These are phyloP conservation scores for Penicillium olsonii DNA, from an alignment of 2,329 filamentous ascomycete species.

Conservation along the genomic window DNA sequence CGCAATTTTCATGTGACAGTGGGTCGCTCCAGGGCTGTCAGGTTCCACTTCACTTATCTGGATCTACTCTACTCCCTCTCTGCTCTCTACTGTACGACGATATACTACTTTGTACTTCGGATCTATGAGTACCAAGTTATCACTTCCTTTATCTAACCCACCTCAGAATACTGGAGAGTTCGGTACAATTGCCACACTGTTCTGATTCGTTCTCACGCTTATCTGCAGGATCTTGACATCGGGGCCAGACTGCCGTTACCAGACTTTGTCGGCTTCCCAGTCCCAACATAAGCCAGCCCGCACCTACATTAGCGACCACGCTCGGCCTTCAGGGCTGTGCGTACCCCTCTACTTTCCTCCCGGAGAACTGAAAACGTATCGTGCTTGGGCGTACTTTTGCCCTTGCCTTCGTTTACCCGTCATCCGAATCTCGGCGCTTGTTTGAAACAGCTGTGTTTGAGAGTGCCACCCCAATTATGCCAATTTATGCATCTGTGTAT, in stretches of 20 bases:
- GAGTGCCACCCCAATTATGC: neutral
- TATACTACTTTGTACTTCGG: neutral
- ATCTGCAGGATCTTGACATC: constrained; percentile 1
- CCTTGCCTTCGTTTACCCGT: neutral
- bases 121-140: neutral
- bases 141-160: neutral
- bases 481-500: neutral
- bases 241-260: neutral
- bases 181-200: too few relatives aligned
- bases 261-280: neutral
- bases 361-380: constrained; percentile 4
- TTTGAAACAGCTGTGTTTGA: constrained; percentile 2
- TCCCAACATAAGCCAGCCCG: neutral
- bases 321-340: constrained; percentile 9
- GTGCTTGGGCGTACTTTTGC: neutral
- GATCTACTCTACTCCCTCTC: neutral
- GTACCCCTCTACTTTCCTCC: neutral
- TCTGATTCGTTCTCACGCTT: neutral
- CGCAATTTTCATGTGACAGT: neutral
- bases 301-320: neutral
- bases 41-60: neutral
- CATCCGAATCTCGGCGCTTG: constrained; percentile 23
- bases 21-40: neutral
- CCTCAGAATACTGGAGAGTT: neutral
- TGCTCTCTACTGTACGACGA: neutral